Evolutionary conservation across 192 early-diverging fungal genomes (phyloP).

Genomic region (Entomortierella chlamydospora): DNA sequence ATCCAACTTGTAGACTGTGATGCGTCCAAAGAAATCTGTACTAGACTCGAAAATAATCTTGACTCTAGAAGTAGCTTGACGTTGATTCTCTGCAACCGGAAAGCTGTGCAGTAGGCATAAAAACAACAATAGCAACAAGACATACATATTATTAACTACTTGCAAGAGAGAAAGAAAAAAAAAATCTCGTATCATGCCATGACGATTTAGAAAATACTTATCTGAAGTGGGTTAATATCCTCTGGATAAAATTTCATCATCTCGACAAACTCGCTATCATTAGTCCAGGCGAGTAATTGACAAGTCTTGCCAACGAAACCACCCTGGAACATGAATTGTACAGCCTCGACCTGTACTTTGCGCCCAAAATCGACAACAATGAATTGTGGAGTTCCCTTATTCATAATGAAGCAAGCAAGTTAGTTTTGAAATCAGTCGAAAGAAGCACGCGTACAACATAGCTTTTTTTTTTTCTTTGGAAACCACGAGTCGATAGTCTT

Average conservation of each 20-base stretch:
- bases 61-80: constrained; percentile 17
- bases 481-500: no score
- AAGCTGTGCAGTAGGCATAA: constrained; percentile 40
- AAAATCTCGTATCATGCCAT: no score
- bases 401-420: no score
- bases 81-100: constrained; percentile 29
- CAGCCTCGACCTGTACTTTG: constrained; percentile 47
- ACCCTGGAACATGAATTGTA: constrained; percentile 85
- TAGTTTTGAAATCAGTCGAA: no score
- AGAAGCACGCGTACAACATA: no score
- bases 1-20: constrained; percentile 82
- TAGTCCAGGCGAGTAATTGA: constrained; percentile 60
- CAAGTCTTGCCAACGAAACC: constrained; percentile 86
- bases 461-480: no score
- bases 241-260: constrained; percentile 74
- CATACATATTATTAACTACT: neutral
- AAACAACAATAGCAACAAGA: constrained; percentile 4
- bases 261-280: constrained; percentile 50
- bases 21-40: constrained; percentile 90
- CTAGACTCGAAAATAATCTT: constrained; percentile 79
- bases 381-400: constrained; percentile 79
- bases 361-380: constrained; percentile 76
- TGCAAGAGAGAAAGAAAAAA: neutral
- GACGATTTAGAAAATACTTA: constrained; percentile 18
- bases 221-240: constrained; percentile 78